Evolutionary conservation across 768 basidiomycete genomes (phyloP).

Genomic region (Sarcomyxa edulis): DNA sequence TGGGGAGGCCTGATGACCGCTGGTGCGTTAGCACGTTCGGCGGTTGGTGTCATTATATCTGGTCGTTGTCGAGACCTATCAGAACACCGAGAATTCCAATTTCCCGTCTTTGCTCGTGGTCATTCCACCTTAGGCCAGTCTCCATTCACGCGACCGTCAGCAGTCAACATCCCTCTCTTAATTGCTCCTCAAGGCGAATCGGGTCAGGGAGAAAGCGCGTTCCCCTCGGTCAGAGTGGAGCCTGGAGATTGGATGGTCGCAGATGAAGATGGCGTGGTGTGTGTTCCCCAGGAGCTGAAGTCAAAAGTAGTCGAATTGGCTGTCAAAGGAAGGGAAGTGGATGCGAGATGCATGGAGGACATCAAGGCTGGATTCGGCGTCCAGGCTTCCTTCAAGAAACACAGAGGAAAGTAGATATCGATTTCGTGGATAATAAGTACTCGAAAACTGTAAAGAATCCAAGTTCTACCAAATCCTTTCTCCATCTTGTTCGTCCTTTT

Average conservation of each 20-base stretch:
- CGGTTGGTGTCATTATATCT: slow-evolving; percentile 74
- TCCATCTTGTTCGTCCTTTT: too few relatives aligned
- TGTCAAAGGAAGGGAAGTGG: slow-evolving; percentile 53
- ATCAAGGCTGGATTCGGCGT: slow-evolving; percentile 72
- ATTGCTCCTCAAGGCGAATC: slow-evolving; percentile 35
- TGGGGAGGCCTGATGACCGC: slow-evolving; percentile 95
- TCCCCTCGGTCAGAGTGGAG: slow-evolving; percentile 28
- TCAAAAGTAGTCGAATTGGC: slow-evolving; percentile 55
- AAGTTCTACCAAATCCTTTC: too few relatives aligned
- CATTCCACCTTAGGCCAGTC: slow-evolving; percentile 85
- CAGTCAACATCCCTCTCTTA: slow-evolving; percentile 60
- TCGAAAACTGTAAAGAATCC: too few relatives aligned
- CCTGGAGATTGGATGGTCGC: slow-evolving; percentile 85
- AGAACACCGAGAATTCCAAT: slow-evolving; percentile 64
- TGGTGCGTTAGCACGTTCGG: slow-evolving; percentile 68
- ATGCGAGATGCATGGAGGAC: slow-evolving; percentile 69
- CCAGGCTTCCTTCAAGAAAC: slow-evolving; percentile 70
- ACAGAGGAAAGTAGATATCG: slow-evolving; percentile 46
- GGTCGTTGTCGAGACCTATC: slow-evolving; percentile 81
- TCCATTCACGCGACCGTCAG: slow-evolving; percentile 77
- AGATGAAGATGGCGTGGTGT: slow-evolving; percentile 87
- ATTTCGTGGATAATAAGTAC: slow-evolving; percentile 7
- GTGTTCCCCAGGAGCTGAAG: slow-evolving; percentile 54
- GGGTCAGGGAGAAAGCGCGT: slow-evolving; percentile 15
- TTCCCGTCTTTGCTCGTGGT: slow-evolving; percentile 80